Evolutionary conservation across 73 alveolate genomes (phyloP).

Genomic region (Paramecium biaurelia): DNA sequence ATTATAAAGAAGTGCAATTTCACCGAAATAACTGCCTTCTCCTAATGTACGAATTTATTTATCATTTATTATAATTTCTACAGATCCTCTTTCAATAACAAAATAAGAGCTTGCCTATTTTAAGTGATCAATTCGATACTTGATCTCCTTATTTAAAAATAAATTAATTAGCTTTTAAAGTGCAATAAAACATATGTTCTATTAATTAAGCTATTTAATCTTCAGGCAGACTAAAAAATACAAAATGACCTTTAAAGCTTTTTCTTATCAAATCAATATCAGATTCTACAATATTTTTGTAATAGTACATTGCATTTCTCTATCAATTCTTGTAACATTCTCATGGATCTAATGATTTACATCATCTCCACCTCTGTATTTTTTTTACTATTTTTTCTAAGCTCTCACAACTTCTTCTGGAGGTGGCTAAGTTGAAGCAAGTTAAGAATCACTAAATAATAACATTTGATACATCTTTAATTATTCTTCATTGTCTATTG

Average conservation of each 20-base stretch:
- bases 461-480: not conserved
- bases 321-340: constrained; percentile 45
- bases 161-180: constrained; percentile 30
- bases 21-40: constrained; percentile 96
- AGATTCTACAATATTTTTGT: not conserved
- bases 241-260: constrained; percentile 51
- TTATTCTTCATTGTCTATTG: constrained; percentile 3
- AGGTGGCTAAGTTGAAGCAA: not conserved
- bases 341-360: constrained; percentile 41
- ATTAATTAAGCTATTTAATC: constrained; percentile 2
- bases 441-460: not conserved
- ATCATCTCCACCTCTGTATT: constrained; percentile 58
- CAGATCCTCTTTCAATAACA: constrained; percentile 64
- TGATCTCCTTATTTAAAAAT: constrained; percentile 62
- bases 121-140: not conserved
- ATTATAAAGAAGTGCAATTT: constrained; percentile 94
- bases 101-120: constrained; percentile 61
- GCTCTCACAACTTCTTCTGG: constrained; percentile 8
- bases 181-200: constrained; percentile 57
- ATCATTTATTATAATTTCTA: constrained; percentile 70
- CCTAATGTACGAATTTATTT: constrained; percentile 65
- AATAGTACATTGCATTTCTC: constrained; percentile 19
- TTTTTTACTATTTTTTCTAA: constrained; percentile 20
- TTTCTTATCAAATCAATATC: constrained; percentile 45
- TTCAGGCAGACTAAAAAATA: constrained; percentile 51